Conservation (phyloP, 148 eudicot species). For the Rhododendron mucronatum region DNA sequence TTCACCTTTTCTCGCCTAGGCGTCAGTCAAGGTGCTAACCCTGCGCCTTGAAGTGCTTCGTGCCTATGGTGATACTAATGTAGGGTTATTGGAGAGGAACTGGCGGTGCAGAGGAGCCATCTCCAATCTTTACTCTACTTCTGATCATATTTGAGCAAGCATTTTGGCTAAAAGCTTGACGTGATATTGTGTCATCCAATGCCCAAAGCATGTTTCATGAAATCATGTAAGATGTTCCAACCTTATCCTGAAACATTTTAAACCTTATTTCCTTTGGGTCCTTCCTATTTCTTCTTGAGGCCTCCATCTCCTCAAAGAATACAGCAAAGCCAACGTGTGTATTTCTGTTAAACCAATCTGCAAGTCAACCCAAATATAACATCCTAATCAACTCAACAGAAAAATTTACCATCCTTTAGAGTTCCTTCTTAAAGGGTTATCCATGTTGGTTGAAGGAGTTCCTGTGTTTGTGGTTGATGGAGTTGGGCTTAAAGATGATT, state of each 20-base stretch:
- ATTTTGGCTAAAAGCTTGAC: background rate
- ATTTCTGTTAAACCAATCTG: background rate
- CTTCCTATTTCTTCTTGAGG: background rate
- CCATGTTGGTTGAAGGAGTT: background rate
- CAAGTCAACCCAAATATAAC: background rate
- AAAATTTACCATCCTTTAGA: background rate
- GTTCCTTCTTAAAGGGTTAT: background rate
- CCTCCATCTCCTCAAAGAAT: background rate
- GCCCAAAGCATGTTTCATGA: background rate
- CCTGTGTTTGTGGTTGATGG: background rate
- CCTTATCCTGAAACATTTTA: background rate
- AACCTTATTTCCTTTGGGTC: background rate
- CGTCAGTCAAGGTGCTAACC: too few species aligned
- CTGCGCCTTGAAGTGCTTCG: too few species aligned
- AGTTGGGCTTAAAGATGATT: background rate
- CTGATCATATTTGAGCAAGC: background rate
- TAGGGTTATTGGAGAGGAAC: background rate
- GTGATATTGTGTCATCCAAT: background rate
- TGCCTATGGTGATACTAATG: too few species aligned
- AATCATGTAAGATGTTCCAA: background rate
- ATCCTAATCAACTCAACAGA: background rate
- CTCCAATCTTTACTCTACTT: background rate
- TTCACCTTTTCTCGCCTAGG: too few species aligned
- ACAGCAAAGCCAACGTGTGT: background rate
- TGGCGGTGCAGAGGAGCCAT: background rate